These are phyloP conservation scores for Trichoderma atrobrunneum DNA, from an alignment of 2,329 filamentous ascomycete genomes.

Conservation along the genomic window DNA sequence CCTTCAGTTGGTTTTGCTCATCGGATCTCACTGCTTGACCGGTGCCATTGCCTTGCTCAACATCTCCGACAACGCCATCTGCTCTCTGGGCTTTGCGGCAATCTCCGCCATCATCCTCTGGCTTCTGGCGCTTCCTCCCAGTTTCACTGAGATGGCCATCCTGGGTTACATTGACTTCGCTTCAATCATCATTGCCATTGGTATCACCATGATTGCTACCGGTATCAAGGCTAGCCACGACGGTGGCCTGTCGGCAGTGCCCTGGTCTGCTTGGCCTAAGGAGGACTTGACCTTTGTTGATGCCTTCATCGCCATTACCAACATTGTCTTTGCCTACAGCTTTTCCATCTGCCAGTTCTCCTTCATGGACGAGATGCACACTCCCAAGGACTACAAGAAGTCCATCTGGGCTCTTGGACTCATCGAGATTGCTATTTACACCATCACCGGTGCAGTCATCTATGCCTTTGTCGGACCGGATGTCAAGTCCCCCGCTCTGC, in stretches of 20 bases:
- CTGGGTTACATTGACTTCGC: conserved; percentile 55
- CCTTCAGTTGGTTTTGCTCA: conserved; percentile 65
- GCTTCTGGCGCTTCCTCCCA: conserved; percentile 46
- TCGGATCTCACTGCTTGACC: conserved; percentile 68
- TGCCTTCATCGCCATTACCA: conserved; percentile 60
- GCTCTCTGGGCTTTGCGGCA: conserved; percentile 45
- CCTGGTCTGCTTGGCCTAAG: conserved; percentile 48
- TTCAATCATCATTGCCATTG: conserved; percentile 61
- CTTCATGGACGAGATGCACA: conserved; percentile 55
- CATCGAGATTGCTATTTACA: conserved; percentile 63
- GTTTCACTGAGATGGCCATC: conserved; percentile 48
- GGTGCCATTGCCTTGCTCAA: conserved; percentile 68
- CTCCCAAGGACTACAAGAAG: conserved; percentile 46
- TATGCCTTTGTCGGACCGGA: conserved; percentile 65
- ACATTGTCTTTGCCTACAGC: conserved; percentile 70
- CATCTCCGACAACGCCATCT: conserved; percentile 54
- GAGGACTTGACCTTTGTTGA: conserved; percentile 47
- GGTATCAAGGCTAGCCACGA: conserved; percentile 43
- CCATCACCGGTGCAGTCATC: conserved; percentile 63
- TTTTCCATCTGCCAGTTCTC: conserved; percentile 52
- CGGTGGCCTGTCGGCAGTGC: conserved; percentile 33
- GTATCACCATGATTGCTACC: conserved; percentile 65
- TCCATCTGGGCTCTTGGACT: conserved; percentile 61
- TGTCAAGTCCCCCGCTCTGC: conserved; percentile 65
- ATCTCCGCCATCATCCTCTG: conserved; percentile 47